phyloP scores from a whole-genome alignment of 2,329 filamentous ascomycete species.

The Colletotrichum incanum region DNA sequence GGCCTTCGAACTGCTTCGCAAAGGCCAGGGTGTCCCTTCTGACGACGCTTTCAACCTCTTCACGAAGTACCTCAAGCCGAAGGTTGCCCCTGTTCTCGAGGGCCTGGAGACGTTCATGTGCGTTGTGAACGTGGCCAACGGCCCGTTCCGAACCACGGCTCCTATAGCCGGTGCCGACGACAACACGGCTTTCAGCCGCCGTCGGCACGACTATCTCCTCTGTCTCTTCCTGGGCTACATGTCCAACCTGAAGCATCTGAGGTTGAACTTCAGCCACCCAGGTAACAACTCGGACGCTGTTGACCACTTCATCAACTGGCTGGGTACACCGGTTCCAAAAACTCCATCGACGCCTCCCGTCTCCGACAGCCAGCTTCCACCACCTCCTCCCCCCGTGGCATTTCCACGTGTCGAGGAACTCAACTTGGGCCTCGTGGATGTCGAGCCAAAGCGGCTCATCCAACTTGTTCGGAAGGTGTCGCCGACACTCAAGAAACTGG shows the following conservation, averaged over 20 bases:
- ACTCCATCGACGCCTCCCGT: background rate
- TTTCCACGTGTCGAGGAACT: constrained; percentile 57
- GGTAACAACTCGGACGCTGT: constrained; percentile 5
- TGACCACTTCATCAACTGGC: constrained; percentile 57
- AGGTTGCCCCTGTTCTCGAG: constrained; percentile 59
- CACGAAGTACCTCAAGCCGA: constrained; percentile 55
- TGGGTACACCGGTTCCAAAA: constrained; percentile 47
- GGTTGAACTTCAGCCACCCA: constrained; percentile 64
- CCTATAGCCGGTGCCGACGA: background rate
- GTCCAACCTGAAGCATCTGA: constrained; percentile 64
- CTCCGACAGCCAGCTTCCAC: constrained; percentile 15
- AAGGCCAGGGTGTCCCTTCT: constrained; percentile 50
- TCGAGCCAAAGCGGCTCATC: constrained; percentile 52
- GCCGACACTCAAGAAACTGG: constrained; percentile 59
- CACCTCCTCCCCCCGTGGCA: constrained; percentile 46
- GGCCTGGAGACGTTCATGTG: constrained; percentile 64
- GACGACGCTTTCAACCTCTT: constrained; percentile 63
- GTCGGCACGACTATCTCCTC: constrained; percentile 45
- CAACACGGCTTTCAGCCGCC: background rate
- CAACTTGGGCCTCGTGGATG: constrained; percentile 59
- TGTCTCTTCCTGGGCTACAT: constrained; percentile 58
- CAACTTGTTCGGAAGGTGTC: constrained; percentile 59
- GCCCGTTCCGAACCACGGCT: background rate
- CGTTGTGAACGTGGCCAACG: constrained; percentile 41
- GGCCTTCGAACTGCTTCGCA: constrained; percentile 65